Percentiles rank a stretch among this genome's conserved stretches.
These are phyloP conservation scores for Garcia nutans DNA, from an alignment of 345 rosid species.

Conservation along the genomic window DNA sequence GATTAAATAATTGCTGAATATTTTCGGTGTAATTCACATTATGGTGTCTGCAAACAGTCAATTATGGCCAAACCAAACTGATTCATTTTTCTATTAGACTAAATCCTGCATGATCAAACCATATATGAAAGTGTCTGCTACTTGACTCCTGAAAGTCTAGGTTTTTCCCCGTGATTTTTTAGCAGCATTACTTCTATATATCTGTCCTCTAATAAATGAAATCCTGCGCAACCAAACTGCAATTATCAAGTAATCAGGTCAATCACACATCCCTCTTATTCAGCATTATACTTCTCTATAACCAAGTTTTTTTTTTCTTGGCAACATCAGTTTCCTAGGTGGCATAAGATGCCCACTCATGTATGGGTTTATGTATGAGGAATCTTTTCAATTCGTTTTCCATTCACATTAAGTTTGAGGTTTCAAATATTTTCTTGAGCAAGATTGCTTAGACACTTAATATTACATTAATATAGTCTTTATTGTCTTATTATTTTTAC, in stretches of 20 bases:
- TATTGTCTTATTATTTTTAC: background rate
- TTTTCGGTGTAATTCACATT: background rate
- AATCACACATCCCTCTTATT: background rate
- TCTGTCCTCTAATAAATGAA: background rate
- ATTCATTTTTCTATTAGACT: background rate
- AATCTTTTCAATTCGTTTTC: background rate
- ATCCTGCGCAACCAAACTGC: background rate
- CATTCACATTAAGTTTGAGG: background rate
- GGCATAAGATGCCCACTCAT: background rate
- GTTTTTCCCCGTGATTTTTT: background rate
- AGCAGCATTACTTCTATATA: background rate
- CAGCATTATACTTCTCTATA: background rate
- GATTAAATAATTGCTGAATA: background rate
- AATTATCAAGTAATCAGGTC: background rate
- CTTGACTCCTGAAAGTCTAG: background rate
- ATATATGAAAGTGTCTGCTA: background rate
- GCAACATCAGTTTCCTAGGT: background rate
- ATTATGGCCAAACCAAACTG: background rate
- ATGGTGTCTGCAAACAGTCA: background rate
- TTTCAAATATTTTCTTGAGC: background rate
- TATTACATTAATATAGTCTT: background rate
- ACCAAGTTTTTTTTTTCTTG: background rate
- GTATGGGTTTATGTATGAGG: background rate
- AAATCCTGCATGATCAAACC: background rate
- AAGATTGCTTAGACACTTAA: background rate